phyloP scores from a whole-genome alignment of 352 stramenopile species.

The Globisporangium recalcitrans region DNA sequence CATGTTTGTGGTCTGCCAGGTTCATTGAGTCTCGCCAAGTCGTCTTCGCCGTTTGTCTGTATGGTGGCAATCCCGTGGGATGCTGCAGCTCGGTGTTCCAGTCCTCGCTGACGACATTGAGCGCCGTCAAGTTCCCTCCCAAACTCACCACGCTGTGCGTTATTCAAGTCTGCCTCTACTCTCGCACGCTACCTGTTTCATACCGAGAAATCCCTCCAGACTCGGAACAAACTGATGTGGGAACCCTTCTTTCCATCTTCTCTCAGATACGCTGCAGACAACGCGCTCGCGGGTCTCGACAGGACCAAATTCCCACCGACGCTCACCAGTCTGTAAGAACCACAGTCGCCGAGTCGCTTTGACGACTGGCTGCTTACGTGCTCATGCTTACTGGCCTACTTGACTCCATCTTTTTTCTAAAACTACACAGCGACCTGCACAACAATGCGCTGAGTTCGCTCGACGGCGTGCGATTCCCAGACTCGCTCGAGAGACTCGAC shows the following conservation, averaged over 20 bases:
- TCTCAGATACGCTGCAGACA: not conserved
- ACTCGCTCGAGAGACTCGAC: not conserved
- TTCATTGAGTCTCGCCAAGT: too few species aligned
- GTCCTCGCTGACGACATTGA: not conserved
- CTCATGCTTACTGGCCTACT: too few species aligned
- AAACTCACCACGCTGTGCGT: not conserved
- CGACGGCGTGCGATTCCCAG: not conserved
- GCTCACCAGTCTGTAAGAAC: not conserved
- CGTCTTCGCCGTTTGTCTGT: too few species aligned
- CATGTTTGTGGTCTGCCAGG: too few species aligned
- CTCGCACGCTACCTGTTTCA: not conserved
- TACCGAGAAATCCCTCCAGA: too few species aligned
- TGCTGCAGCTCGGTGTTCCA: not conserved
- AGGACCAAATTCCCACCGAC: not conserved
- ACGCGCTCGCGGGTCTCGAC: not conserved
- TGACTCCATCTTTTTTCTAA: too few species aligned
- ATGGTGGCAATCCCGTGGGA: not conserved
- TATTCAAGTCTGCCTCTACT: not conserved
- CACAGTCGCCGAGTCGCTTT: too few species aligned
- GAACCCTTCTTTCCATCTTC: too few species aligned
- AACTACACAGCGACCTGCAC: not conserved
- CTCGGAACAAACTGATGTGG: too few species aligned
- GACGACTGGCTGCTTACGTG: too few species aligned
- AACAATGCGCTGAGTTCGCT: not conserved
- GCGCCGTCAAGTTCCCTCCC: not conserved